Evolutionary conservation across 768 basidiomycete genomes (phyloP), one percentile per base, ranked within the genome.

Genomic region (Suillus variegatus): DNA sequence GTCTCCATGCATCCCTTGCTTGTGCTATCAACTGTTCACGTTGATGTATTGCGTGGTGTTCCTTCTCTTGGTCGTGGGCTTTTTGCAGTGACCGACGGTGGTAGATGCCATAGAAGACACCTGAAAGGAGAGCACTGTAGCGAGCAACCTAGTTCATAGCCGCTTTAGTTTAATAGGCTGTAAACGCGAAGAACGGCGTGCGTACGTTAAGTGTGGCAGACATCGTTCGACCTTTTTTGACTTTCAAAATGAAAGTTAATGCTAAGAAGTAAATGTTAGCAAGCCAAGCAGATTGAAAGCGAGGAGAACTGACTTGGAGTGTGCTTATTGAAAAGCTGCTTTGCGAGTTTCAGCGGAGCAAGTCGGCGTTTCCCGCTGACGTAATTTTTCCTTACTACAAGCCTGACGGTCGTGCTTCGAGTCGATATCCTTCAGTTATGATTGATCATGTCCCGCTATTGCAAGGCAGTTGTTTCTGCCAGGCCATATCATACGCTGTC

Each of bases 11-110:
- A 73, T 93, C 87, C 84, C 91, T 93, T 47, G 95, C 97, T 74
- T 97, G 86, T 68, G 85, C 84, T 77, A 98, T 86, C 75, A 97
- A 76, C 67, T 87, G 84, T 74, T 93, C 86, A 71, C 92, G 82
- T 69, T 85, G 86, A 72, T 93, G 90, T 52, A 87, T 79, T 62
- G 89, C 91, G 74, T 88, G 85, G 68, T 89, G 84, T 67, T 88
- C 84, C 78, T 91, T 93, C 69, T 91, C 86, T 66, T 86, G 80
- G 78, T 97, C 88, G 76, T 93, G 87, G 62, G 86, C 81, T 67
- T 87, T 85, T 82, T 97, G 95, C 70, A 99, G 81, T 73, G 95
- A 91, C 73, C 92, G 88, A 74, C 92, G 91, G 83, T 98, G 96
- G 74, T 88, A 88, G 77, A 96, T 89, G 75, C 97, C 97, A 77